phyloP scores from a whole-genome alignment of 2,329 filamentous ascomycete genomes.

The Cordyceps tenuipes region DNA sequence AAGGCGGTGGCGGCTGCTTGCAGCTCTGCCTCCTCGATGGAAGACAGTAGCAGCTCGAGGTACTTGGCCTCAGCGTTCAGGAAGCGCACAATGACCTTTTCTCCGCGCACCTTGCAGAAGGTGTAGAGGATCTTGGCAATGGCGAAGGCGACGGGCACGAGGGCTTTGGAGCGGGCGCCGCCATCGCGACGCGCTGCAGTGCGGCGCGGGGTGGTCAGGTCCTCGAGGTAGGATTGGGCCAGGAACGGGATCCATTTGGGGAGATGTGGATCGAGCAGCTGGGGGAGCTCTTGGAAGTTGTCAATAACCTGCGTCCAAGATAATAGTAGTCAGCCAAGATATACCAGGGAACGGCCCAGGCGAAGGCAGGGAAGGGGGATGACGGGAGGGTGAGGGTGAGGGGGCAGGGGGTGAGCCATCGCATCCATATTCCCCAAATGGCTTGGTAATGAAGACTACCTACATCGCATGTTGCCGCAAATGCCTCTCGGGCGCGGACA shows the following conservation, averaged over 20 bases:
- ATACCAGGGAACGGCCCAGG: neutral
- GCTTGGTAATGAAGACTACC: slow-evolving; percentile 14
- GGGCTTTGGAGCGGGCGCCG: slow-evolving; percentile 28
- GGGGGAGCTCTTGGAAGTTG: slow-evolving; percentile 89
- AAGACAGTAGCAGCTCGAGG: slow-evolving; percentile 69
- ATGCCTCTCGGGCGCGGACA: slow-evolving; percentile 42
- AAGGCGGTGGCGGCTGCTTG: slow-evolving; percentile 12
- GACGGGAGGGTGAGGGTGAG: no score
- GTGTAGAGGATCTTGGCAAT: slow-evolving; percentile 77
- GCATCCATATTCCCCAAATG: no score
- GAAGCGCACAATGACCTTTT: slow-evolving; percentile 87
- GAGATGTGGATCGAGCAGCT: slow-evolving; percentile 80
- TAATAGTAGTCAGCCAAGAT: slow-evolving; percentile 11
- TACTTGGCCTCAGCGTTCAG: slow-evolving; percentile 83
- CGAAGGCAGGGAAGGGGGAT: no score
- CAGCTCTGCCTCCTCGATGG: slow-evolving; percentile 55
- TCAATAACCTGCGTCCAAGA: slow-evolving; percentile 53
- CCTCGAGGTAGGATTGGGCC: slow-evolving; percentile 66
- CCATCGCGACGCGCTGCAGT: slow-evolving; percentile 15
- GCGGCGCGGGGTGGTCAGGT: slow-evolving; percentile 39
- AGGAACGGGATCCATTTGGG: slow-evolving; percentile 66
- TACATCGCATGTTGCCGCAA: slow-evolving; percentile 40
- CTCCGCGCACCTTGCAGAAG: slow-evolving; percentile 87
- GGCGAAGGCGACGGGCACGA: slow-evolving; percentile 55
- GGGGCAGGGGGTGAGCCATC: no score